Percentiles rank a stretch among this genome's conserved stretches.
These are phyloP conservation scores for Scalesia atractyloides DNA, from an alignment of 129 eudicot genomes.

Conservation along the genomic window DNA sequence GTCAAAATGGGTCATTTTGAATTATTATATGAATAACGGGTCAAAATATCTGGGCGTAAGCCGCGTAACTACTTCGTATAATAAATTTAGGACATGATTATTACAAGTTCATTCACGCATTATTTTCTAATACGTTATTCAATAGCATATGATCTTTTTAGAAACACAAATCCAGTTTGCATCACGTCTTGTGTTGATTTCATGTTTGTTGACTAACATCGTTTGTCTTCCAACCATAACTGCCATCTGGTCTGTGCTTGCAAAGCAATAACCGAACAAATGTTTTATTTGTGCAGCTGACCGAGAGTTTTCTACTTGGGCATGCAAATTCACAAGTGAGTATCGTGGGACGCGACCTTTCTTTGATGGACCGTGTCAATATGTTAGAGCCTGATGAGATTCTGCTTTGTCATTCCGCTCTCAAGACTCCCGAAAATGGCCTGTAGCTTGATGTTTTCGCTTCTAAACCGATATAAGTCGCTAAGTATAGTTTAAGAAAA, in stretches of 20 bases:
- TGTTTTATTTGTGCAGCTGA: conserved; percentile 15
- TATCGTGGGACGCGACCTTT: conserved; percentile 9
- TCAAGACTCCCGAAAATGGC: neutral
- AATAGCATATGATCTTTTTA: neutral
- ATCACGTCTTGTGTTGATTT: neutral
- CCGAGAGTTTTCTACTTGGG: neutral
- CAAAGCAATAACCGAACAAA: neutral
- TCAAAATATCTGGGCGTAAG: too few species aligned
- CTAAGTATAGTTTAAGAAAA: neutral
- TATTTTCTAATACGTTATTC: neutral
- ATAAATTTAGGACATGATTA: too few species aligned
- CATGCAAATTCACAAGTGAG: conserved; percentile 20
- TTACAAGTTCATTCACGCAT: too few species aligned
- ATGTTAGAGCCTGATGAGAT: conserved; percentile 5
- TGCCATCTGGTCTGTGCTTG: conserved; percentile 9
- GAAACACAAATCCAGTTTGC: neutral
- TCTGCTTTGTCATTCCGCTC: conserved; percentile 6
- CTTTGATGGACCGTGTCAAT: neutral
- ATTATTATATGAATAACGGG: too few species aligned
- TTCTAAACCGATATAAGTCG: neutral
- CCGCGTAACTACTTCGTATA: too few species aligned
- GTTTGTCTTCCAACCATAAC: neutral
- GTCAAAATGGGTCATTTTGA: too few species aligned
- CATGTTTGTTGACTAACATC: conserved; percentile 14
- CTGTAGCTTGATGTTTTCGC: conserved; percentile 5